A percentile compares a stretch with the other conserved stretches of the same genome.
These are phyloP conservation scores for Garcia nutans DNA, from an alignment of 345 rosid genomes.

Conservation along the genomic window DNA sequence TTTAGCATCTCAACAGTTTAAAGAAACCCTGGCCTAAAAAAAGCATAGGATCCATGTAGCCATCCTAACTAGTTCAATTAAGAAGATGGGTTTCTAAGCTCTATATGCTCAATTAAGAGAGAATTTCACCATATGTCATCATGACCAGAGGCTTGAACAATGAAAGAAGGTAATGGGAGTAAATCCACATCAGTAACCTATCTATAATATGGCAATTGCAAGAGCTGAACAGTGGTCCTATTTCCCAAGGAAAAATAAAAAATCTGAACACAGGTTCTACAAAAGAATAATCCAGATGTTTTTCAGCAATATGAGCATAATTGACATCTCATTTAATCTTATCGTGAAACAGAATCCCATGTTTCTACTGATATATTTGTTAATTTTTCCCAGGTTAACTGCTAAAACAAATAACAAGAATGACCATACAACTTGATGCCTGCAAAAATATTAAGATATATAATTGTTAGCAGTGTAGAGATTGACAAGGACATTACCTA, in stretches of 20 bases:
- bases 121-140: background rate
- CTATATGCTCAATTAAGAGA: background rate
- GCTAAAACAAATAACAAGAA: background rate
- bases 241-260: too few relatives aligned
- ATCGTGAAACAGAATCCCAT: background rate
- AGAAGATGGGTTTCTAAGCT: background rate
- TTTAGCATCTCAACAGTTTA: background rate
- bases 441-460: background rate
- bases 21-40: background rate
- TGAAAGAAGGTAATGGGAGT: background rate
- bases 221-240: too few relatives aligned
- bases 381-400: background rate
- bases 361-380: background rate
- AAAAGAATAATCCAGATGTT: background rate
- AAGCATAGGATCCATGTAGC: background rate
- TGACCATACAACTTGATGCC: background rate
- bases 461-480: background rate
- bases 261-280: too few relatives aligned
- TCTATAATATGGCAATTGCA: too few relatives aligned
- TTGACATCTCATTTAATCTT: background rate
- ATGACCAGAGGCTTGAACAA: background rate
- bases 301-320: background rate
- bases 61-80: background rate
- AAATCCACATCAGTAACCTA: too few relatives aligned
- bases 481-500: constrained; percentile 42